Conservation (phyloP, 306 rosid genomes). For the Mucuna pruriens region DNA sequence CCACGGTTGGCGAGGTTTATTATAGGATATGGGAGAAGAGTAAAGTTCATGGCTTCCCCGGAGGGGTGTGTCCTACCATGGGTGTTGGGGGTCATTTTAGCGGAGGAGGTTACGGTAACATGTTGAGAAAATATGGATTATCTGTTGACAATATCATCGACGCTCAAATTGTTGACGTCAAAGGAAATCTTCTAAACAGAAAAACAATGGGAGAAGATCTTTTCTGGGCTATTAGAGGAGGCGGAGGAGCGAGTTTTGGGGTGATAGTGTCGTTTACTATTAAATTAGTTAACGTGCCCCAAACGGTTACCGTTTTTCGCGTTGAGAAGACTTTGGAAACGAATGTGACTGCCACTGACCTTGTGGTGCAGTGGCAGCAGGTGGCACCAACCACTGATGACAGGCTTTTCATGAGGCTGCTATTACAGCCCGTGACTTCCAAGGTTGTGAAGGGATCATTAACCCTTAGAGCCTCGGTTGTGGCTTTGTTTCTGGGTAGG, state of each 20-base stretch:
- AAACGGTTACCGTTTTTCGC: slow-evolving; percentile 35
- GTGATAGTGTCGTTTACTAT: slow-evolving; percentile 41
- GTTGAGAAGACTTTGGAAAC: slow-evolving; percentile 30
- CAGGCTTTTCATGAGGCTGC: slow-evolving; percentile 47
- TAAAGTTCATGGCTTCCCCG: slow-evolving; percentile 47
- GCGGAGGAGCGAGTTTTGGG: slow-evolving; percentile 50
- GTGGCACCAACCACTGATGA: slow-evolving; percentile 47
- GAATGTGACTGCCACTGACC: slow-evolving; percentile 36
- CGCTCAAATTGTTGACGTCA: slow-evolving; percentile 45
- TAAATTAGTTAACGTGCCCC: slow-evolving; percentile 37
- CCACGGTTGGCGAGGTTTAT: slow-evolving; percentile 46
- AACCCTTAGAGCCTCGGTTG: slow-evolving; percentile 30
- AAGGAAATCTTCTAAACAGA: slow-evolving; percentile 41
- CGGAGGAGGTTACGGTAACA: slow-evolving; percentile 47
- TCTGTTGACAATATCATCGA: slow-evolving; percentile 43
- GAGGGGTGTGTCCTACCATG: slow-evolving; percentile 45
- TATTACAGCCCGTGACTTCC: slow-evolving; percentile 40
- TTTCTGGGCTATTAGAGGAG: slow-evolving; percentile 50
- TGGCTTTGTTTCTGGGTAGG: slow-evolving; percentile 44
- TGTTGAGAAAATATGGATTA: slow-evolving; percentile 43
- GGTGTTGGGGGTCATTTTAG: slow-evolving; percentile 49
- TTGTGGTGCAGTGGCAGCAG: slow-evolving; percentile 49
- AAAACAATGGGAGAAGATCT: slow-evolving; percentile 49
- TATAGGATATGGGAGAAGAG: slow-evolving; percentile 44
- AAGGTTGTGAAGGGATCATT: slow-evolving; percentile 1